Evolutionary conservation across 768 basidiomycete species (phyloP), one percentile per base, ranked within the genome.

Genomic region (Hygrocybe coccinea): DNA sequence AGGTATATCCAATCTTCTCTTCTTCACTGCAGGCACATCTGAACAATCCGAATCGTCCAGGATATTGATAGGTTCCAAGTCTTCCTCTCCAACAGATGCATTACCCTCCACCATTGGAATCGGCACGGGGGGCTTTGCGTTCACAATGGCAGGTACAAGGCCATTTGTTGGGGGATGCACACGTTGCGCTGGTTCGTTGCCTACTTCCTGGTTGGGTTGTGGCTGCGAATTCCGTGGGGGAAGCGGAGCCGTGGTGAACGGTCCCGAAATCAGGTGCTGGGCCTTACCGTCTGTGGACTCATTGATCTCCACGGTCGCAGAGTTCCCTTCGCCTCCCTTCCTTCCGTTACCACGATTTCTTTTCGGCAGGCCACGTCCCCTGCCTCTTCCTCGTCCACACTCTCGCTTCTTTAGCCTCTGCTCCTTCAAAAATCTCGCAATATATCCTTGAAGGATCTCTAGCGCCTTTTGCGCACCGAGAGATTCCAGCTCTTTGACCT

Each of bases 401-500:
- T 70, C 69, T 64, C 74, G 66, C 54, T 71, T 73, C 62, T 77
- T 77, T 50, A 79, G 77, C 60, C 78, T 66, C 59, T 76, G 80
- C 67, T 92, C 89, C 71, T 94, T 95, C 65, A 93, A 71, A 57
- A 85, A 89, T 52, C 87, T 81, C 41, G 92, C 89, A 67, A 95
- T 90, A 63, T 93, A 88, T 2, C 81, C 84, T 58, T 92, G 91
- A 54, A 95, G 73, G 19, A 91, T 85, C 60, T 83, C 81, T 50
- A 95, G 71, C 5, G 93, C 91, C 60, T 87, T 84, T 66, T 86
- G 82, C 0, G 91, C 89, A 2, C 91, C 91, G 68, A 93, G 81
- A 51, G 79, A 79, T 69, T 93, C 88, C 24, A 95, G 72, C 44
- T 87, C 85, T 55, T 78, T 79, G 43, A 95, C 72, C 68, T 87